phyloP scores from a whole-genome alignment of 164 flowering plant genomes.

The Annona squamosa region DNA sequence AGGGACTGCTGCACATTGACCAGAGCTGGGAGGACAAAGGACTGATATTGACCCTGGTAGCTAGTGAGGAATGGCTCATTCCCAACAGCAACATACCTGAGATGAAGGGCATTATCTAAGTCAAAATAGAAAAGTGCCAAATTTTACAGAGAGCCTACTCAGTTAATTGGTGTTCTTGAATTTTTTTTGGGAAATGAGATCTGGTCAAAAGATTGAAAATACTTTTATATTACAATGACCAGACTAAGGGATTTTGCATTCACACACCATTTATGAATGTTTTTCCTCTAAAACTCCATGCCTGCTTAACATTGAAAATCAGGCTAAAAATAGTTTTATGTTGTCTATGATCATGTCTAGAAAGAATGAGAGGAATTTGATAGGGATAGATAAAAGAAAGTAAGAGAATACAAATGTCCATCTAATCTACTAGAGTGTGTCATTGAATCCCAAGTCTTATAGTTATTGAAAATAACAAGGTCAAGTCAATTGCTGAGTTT shows the following conservation, averaged over 20 bases:
- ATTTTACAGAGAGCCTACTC: not conserved
- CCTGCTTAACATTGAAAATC: not conserved
- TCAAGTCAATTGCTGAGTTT: too few relatives aligned
- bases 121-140: not conserved
- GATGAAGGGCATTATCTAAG: not conserved
- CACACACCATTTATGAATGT: not conserved
- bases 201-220: not conserved
- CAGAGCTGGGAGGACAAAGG: conserved; percentile 71
- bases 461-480: too few relatives aligned
- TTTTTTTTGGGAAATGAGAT: not conserved
- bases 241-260: not conserved
- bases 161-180: not conserved
- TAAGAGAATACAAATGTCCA: too few relatives aligned
- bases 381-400: not conserved
- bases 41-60: conserved; percentile 62
- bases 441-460: too few relatives aligned
- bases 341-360: not conserved
- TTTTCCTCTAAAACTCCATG: not conserved
- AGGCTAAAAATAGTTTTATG: not conserved
- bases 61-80: conserved; percentile 93
- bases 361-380: not conserved
- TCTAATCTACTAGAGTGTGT: too few relatives aligned
- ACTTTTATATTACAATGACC: not conserved
- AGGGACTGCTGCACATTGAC: conserved; percentile 77
- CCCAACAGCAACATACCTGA: conserved; percentile 93